Evolutionary conservation across 495 filamentous ascomycete species (phyloP).

Genomic region (Penicillium argentinense): DNA sequence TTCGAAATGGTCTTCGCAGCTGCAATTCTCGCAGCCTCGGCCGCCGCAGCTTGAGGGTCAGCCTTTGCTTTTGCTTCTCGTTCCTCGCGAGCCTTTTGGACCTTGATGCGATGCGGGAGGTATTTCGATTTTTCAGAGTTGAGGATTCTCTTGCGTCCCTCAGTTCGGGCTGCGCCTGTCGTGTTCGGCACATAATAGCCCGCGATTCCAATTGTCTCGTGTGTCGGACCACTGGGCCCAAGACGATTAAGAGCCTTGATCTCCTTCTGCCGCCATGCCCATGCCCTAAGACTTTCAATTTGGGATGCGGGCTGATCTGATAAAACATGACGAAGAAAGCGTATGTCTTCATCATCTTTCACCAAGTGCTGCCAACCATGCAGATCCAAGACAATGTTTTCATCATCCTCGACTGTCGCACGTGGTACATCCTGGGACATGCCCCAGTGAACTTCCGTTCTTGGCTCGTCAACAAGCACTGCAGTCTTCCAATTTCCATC

Average conservation of each 20-base stretch:
- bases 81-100: constrained; percentile 85
- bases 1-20: constrained; percentile 77
- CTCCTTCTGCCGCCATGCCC: constrained; percentile 89
- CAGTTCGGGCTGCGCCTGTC: constrained; percentile 84
- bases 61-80: constrained; percentile 77
- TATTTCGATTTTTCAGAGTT: constrained; percentile 98
- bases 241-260: constrained; percentile 77
- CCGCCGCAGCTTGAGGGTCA: constrained; percentile 62
- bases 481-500: constrained; percentile 19
- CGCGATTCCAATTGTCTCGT: constrained; percentile 60
- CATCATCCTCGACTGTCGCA: constrained; percentile 69
- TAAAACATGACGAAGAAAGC: constrained; percentile 54
- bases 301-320: constrained; percentile 44
- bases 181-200: constrained; percentile 89
- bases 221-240: constrained; percentile 52
- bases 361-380: constrained; percentile 76
- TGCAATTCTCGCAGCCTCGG: constrained; percentile 70
- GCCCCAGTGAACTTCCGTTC: constrained; percentile 56
- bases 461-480: constrained; percentile 25
- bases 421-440: constrained; percentile 60
- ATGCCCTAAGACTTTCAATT: constrained; percentile 67
- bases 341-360: constrained; percentile 79
- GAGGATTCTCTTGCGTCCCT: constrained; percentile 89
- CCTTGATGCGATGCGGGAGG: constrained; percentile 93
- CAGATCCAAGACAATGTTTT: constrained; percentile 62